Evolutionary conservation across 345 rosid genomes (phyloP), one percentile per base, ranked within the genome.

Genomic region (Limnanthes douglasii): DNA sequence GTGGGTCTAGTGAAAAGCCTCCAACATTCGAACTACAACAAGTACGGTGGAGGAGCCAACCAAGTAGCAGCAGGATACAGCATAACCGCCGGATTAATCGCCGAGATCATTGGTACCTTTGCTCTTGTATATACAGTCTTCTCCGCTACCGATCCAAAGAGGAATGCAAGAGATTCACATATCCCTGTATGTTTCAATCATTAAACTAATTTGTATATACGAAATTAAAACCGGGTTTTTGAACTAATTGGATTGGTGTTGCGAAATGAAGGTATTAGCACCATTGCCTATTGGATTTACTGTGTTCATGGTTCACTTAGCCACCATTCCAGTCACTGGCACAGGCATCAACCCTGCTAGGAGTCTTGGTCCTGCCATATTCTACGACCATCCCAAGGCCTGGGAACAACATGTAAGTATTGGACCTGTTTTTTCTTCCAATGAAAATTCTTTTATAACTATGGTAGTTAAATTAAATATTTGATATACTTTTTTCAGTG

Each of bases 71-170:
- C 23, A 0, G 86, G 80, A 3, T 72, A 71, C 80, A 71, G 63
- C 46, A 42, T 21, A 7, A 73, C 73, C 26, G 59, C 37, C 2
- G 93, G 93, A 12, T 34, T 85, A 44, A 85, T 69, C 3, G 96
- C 82, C 2, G 96, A 84, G 75, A 79, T 84, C 43, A 73, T 84
- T 7, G 95, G 93, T 3, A 84, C 95, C 8, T 84, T 79, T 14
- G 79, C 79, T 20, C 54, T 85, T 39, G 93, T 84, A 16, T 84
- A 84, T 66, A 84, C 93, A 0, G 96, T 85, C 24, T 80, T 85
- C 66, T 85, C 96, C 1, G 90, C 96, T 34, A 85, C 90, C 0
- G 80, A 85, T 41, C 93, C 96, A 10, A 77, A 80, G 67, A 60
- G 90, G 26, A 85, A 40, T 19, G 93, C 96, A 2, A 59, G 90